phyloP scores from a whole-genome alignment of 306 rosid species.

The Morella rubra region DNA sequence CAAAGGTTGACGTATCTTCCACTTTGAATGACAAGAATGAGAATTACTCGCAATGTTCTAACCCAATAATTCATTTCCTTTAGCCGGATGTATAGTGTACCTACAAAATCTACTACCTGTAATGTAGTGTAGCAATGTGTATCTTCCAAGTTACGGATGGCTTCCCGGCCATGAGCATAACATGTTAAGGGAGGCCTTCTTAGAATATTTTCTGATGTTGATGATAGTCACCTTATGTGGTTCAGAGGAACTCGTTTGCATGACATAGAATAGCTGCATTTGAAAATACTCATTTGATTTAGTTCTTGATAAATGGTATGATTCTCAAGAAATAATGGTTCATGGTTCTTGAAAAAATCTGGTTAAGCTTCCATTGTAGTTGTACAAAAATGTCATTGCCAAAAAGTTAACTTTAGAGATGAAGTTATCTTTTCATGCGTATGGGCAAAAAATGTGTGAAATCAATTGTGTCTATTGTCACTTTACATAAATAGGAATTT shows the following conservation, averaged over 20 bases:
- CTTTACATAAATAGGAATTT: too few species aligned
- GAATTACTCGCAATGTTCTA: not conserved
- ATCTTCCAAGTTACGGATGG: not conserved
- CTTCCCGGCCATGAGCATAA: not conserved
- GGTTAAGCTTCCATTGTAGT: not conserved
- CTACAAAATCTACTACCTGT: not conserved
- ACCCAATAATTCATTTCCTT: not conserved
- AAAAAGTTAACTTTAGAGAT: too few species aligned
- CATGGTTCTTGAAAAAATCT: not conserved
- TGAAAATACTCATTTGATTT: not conserved
- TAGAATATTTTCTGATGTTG: not conserved
- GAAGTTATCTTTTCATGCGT: too few species aligned
- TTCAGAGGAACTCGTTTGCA: not conserved
- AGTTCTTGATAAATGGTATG: not conserved
- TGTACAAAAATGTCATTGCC: too few species aligned
- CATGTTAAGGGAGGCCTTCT: not conserved
- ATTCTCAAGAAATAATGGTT: not conserved
- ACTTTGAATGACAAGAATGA: not conserved
- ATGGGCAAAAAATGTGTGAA: too few species aligned
- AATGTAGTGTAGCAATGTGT: not conserved
- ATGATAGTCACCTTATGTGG: too few species aligned
- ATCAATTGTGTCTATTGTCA: too few species aligned
- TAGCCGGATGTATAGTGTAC: not conserved
- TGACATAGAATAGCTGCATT: not conserved
- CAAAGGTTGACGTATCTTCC: not conserved